Evolutionary conservation across 2,329 filamentous ascomycete genomes (phyloP).

Genomic region (Pseudovirgaria hyperparasitica): DNA sequence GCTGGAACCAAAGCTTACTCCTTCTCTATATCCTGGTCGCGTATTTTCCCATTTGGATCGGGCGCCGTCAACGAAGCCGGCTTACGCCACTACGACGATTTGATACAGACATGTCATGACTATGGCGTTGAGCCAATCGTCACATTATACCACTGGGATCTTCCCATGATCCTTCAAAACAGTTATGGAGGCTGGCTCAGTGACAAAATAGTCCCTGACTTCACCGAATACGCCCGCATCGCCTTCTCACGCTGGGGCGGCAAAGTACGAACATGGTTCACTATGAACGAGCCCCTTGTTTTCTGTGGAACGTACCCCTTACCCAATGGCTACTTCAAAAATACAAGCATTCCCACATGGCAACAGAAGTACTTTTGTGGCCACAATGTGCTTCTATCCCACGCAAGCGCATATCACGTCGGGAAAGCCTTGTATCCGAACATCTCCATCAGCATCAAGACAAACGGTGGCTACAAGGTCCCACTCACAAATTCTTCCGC

Average conservation of each 20-base stretch:
- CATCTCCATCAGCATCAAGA: constrained; percentile 24
- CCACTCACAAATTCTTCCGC: constrained; percentile 20
- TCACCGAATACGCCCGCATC: constrained; percentile 27
- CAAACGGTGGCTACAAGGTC: constrained; percentile 24
- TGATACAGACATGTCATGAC: constrained; percentile 31
- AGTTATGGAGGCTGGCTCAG: constrained; percentile 27
- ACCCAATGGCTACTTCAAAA: constrained; percentile 24
- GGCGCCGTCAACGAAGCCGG: constrained; percentile 33
- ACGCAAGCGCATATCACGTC: constrained; percentile 26
- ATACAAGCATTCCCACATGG: constrained; percentile 18
- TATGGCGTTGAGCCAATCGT: constrained; percentile 32
- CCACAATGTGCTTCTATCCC: constrained; percentile 23
- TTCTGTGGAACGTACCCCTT: constrained; percentile 18
- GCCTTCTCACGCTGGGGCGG: constrained; percentile 26
- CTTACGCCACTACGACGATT: constrained; percentile 35
- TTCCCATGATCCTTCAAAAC: constrained; percentile 23
- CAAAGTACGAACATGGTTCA: constrained; percentile 28
- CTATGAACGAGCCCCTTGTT: constrained; percentile 28
- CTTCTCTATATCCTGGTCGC: constrained; percentile 36
- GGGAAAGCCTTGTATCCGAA: constrained; percentile 30
- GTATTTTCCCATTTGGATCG: constrained; percentile 36
- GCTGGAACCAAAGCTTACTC: constrained; percentile 21
- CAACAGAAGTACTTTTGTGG: constrained; percentile 23
- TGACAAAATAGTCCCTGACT: constrained; percentile 19
- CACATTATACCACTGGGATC: constrained; percentile 32